These are phyloP conservation scores for Plasmodium gallinaceum DNA, from an alignment of 169 alveolate genomes.

Conservation along the genomic window DNA sequence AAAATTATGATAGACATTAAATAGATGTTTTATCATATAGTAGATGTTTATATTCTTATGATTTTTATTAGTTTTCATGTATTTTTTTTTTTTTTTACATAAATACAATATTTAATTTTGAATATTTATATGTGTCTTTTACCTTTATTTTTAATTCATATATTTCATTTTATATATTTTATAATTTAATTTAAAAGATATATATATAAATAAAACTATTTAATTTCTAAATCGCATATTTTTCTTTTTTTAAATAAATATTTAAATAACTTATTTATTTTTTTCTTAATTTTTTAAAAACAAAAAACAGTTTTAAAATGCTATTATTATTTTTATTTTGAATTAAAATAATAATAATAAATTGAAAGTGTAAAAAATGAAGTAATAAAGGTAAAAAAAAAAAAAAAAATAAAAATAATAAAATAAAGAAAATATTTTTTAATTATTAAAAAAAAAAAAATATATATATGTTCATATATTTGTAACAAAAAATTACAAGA, in stretches of 20 bases:
- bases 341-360: neutral
- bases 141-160: neutral
- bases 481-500: neutral
- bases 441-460: neutral
- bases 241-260: too few relatives aligned
- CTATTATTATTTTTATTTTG: neutral
- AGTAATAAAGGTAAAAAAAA: too few relatives aligned
- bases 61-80: neutral
- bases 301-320: neutral
- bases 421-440: too few relatives aligned
- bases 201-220: too few relatives aligned
- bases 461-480: neutral
- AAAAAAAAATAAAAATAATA: too few relatives aligned
- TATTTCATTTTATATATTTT: neutral
- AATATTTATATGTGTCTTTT: neutral
- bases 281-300: neutral
- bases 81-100: neutral
- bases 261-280: neutral
- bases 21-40: too few relatives aligned
- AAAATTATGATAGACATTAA: too few relatives aligned
- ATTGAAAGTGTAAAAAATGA: too few relatives aligned
- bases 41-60: neutral
- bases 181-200: too few relatives aligned
- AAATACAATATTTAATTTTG: neutral
- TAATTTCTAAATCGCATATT: too few relatives aligned